Percentiles rank a stretch among this genome's conserved stretches.
Conservation (phyloP, 768 basidiomycete species). For the Agrocybe pediades region DNA sequence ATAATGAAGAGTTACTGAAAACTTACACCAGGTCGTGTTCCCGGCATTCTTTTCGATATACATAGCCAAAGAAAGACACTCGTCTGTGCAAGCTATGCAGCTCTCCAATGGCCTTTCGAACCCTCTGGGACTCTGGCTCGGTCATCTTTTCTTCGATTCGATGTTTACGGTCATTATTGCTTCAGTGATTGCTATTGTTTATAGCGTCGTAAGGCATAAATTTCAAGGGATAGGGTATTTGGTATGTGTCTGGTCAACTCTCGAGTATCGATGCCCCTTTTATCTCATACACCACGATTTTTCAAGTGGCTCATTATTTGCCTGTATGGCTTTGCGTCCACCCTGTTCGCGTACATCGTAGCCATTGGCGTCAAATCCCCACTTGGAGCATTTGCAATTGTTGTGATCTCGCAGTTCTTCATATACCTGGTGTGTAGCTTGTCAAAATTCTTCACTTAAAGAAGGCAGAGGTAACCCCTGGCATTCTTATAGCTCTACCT, state of each 20-base stretch:
- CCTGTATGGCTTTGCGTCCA: slow-evolving; percentile 67
- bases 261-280: neutral
- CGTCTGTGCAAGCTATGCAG: slow-evolving; percentile 82
- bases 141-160: slow-evolving; percentile 76
- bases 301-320: slow-evolving; percentile 69
- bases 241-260: slow-evolving; percentile 27
- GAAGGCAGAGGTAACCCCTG: too few species aligned
- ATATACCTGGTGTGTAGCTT: slow-evolving; percentile 61
- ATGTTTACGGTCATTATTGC: slow-evolving; percentile 58
- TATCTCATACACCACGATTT: neutral
- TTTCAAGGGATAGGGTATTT: slow-evolving; percentile 72
- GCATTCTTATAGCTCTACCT: slow-evolving; percentile 43
- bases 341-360: slow-evolving; percentile 67
- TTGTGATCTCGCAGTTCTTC: slow-evolving; percentile 72
- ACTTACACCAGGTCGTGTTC: slow-evolving; percentile 55
- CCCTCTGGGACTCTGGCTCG: slow-evolving; percentile 74
- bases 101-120: slow-evolving; percentile 74
- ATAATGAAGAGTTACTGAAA: neutral
- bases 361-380: slow-evolving; percentile 64
- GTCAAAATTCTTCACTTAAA: neutral
- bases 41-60: slow-evolving; percentile 83
- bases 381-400: slow-evolving; percentile 69
- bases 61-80: slow-evolving; percentile 69
- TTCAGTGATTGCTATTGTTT: slow-evolving; percentile 64
- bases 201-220: slow-evolving; percentile 54